Evolutionary conservation across 208 protist species (phyloP).

Genomic region (Wallacemonas sp.): DNA sequence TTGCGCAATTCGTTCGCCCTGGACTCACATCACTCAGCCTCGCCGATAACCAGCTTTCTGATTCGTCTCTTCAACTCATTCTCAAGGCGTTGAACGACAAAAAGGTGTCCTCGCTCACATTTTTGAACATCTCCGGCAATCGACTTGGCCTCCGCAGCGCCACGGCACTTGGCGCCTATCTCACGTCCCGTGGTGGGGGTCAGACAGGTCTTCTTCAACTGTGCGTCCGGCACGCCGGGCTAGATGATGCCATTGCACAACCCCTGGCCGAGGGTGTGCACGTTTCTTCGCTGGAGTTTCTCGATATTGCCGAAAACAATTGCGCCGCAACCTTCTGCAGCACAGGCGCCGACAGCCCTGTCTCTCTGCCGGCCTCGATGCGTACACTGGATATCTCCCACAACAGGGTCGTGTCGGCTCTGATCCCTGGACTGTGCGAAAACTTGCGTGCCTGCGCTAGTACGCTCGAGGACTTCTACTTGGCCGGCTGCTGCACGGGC

Average conservation of each 20-base stretch:
- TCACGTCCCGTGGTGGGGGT: background rate
- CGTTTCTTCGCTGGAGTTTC: slow-evolving; percentile 18
- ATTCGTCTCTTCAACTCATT: slow-evolving; percentile 23
- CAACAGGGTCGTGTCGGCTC: slow-evolving; percentile 37
- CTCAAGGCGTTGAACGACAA: slow-evolving; percentile 20
- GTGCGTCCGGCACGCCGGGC: slow-evolving; percentile 25
- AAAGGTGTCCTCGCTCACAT: slow-evolving; percentile 19
- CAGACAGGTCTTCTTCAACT: slow-evolving; percentile 17
- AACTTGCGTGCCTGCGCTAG: slow-evolving; percentile 27
- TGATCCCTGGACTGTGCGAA: slow-evolving; percentile 27
- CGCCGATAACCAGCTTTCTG: slow-evolving; percentile 48
- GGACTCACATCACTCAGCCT: slow-evolving; percentile 45
- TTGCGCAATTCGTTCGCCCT: slow-evolving; percentile 15
- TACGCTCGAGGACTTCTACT: slow-evolving; percentile 45
- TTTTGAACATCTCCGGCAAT: slow-evolving; percentile 31
- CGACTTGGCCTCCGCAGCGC: slow-evolving; percentile 5
- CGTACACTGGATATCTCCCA: slow-evolving; percentile 38
- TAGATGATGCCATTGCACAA: slow-evolving; percentile 37
- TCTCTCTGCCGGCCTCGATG: slow-evolving; percentile 38
- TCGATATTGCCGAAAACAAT: slow-evolving; percentile 50
- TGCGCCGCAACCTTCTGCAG: slow-evolving; percentile 37
- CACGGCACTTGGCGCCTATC: slow-evolving; percentile 7
- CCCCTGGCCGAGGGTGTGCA: slow-evolving; percentile 32
- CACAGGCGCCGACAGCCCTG: slow-evolving; percentile 6
- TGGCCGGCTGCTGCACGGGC: slow-evolving; percentile 37